Evolutionary conservation across 257 asterid genomes (phyloP).

Genomic region (Solanum piurae): DNA sequence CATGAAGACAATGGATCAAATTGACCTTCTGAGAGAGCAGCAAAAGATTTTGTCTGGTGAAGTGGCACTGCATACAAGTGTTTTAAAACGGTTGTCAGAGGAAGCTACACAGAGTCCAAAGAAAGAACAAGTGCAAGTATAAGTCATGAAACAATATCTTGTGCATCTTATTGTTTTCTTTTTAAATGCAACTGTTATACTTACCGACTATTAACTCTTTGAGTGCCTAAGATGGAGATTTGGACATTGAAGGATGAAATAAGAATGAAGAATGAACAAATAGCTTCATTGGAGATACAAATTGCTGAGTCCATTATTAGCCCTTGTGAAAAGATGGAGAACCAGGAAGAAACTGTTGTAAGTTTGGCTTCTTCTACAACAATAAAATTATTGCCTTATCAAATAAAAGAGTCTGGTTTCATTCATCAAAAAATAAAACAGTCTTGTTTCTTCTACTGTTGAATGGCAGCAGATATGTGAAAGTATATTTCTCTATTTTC

Average conservation of each 20-base stretch:
- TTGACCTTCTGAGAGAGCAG: slow-evolving; percentile 87
- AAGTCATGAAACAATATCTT: slow-evolving; percentile 4
- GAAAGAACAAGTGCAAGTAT: slow-evolving; percentile 62
- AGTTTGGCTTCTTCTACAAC: slow-evolving; percentile 2
- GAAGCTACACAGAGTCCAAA: slow-evolving; percentile 52
- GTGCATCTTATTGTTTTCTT: not conserved
- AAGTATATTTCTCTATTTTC: not conserved
- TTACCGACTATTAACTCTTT: not conserved
- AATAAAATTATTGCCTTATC: not conserved
- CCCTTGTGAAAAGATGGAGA: slow-evolving; percentile 38
- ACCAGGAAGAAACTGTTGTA: slow-evolving; percentile 64
- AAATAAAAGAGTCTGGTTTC: not conserved
- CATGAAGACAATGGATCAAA: slow-evolving; percentile 65
- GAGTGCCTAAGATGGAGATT: slow-evolving; percentile 50
- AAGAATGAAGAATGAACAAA: slow-evolving; percentile 55
- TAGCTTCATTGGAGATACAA: slow-evolving; percentile 66
- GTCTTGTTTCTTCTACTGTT: not conserved
- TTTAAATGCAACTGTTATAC: not conserved
- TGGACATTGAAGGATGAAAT: slow-evolving; percentile 69
- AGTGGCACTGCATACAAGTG: slow-evolving; percentile 79
- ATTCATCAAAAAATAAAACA: not conserved
- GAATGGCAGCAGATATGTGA: not conserved
- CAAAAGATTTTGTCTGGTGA: slow-evolving; percentile 86
- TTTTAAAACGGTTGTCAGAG: slow-evolving; percentile 72
- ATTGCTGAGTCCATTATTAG: slow-evolving; percentile 46